Evolutionary conservation across 108 stramenopile genomes (phyloP).

Genomic region (Schizochytrium sp.): DNA sequence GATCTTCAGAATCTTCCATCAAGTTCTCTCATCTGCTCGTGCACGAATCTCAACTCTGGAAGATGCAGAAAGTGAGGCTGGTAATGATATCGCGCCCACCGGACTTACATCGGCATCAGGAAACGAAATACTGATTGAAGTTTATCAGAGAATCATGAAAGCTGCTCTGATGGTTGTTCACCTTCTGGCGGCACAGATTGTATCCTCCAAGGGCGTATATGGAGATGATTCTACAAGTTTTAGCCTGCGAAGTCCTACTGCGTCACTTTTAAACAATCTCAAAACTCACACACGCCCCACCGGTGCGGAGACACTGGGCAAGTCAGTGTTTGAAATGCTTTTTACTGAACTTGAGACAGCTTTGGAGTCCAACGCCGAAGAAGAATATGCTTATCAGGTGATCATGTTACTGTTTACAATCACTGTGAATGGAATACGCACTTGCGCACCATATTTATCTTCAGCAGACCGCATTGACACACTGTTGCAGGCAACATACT

Average conservation of each 20-base stretch:
- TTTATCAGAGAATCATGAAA: constrained; percentile 16
- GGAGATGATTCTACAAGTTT: constrained; percentile 16
- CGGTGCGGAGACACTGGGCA: constrained; percentile 48
- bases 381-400: constrained; percentile 48
- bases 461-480: constrained; percentile 16
- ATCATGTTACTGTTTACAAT: constrained; percentile 50
- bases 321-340: constrained; percentile 55
- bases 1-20: constrained; percentile 52
- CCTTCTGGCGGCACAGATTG: constrained; percentile 49
- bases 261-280: constrained; percentile 39
- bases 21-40: constrained; percentile 19
- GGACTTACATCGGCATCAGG: too few species aligned
- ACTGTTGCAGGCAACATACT: constrained; percentile 1
- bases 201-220: background rate
- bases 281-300: constrained; percentile 21
- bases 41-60: background rate
- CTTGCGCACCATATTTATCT: background rate
- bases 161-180: constrained; percentile 40
- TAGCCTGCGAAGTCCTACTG: constrained; percentile 38
- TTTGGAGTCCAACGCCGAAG: constrained; percentile 17
- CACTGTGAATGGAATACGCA: background rate
- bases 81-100: background rate
- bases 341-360: constrained; percentile 53
- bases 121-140: background rate
- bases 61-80: constrained; percentile 12